Evolutionary conservation across 345 rosid genomes (phyloP), one percentile per base, ranked within the genome.

Genomic region (Populus ilicifolia): DNA sequence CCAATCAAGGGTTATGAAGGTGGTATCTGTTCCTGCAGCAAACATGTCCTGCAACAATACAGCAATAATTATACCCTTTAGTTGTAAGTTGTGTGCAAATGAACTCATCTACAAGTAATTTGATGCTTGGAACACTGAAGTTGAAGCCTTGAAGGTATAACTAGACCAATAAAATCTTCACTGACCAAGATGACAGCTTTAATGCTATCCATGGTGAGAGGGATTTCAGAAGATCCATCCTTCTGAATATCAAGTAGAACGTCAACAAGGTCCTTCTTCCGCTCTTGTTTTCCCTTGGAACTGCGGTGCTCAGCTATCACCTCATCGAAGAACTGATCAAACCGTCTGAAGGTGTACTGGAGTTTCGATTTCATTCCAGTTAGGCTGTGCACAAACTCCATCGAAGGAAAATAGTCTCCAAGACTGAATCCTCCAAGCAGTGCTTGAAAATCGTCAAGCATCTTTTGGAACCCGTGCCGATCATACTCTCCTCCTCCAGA

Each of bases 371-470:
- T 79, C 75, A 79, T 62, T 8, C 82, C 82, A 5, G 82, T 79
- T 29, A 79, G 36, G 64, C 74, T 74, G 23, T 79, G 74, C 29
- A 79, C 50, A 36, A 79, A 79, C 63, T 79, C 82, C 75, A 74
- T 41, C 20, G 82, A 79, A 75, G 83, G 79, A 33, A 75, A 80
- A 16, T 50, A 80, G 20, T 80, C 83, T 23, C 79, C 83, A 43
- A 80, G 79, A 43, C 71, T 80, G 35, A 80, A 80, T 39, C 79
- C 83, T 64, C 83, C 83, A 38, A 80, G 83, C 61, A 80, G 27
- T 0, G 13, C 76, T 46, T 80, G 83, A 18, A 39, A 80, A 70
- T 89, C 88, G 27, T 83, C 82, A 0, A 90, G 89, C 89, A 88
- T 82, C 78, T 79, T 81, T 23, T 88, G 83, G 71, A 88, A 88